Percentiles rank a stretch among this genome's conserved stretches.
phyloP scores from a whole-genome alignment of 768 basidiomycete species.

The Trametes sanguinea region DNA sequence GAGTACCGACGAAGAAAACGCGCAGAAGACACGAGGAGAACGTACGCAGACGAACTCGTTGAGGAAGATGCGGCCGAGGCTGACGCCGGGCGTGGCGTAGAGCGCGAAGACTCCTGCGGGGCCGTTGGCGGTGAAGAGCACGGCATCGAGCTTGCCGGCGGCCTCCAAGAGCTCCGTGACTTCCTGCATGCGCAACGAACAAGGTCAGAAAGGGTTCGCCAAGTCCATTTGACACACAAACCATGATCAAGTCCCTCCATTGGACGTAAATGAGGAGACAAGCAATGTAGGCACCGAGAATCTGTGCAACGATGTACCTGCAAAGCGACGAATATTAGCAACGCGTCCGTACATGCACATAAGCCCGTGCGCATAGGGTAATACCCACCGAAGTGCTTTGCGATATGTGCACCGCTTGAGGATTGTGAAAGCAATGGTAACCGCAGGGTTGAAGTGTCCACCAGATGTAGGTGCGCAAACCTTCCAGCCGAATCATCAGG shows the following conservation, averaged over 20 bases:
- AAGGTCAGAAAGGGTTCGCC: background rate
- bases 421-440: slow-evolving; percentile 53
- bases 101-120: slow-evolving; percentile 52
- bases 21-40: background rate
- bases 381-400: background rate
- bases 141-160: slow-evolving; percentile 27
- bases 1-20: background rate
- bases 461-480: slow-evolving; percentile 38
- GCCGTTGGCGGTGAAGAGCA: slow-evolving; percentile 35
- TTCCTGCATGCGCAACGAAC: slow-evolving; percentile 5
- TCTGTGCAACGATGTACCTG: slow-evolving; percentile 55
- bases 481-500: background rate
- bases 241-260: slow-evolving; percentile 53
- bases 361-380: too few relatives aligned
- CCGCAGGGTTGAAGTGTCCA: slow-evolving; percentile 53
- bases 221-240: slow-evolving; percentile 22
- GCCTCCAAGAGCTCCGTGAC: slow-evolving; percentile 26
- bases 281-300: slow-evolving; percentile 65
- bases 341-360: too few relatives aligned
- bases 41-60: slow-evolving; percentile 60
- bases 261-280: slow-evolving; percentile 61
- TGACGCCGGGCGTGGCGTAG: slow-evolving; percentile 46
- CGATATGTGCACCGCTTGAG: slow-evolving; percentile 41
- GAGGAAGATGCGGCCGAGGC: slow-evolving; percentile 48
- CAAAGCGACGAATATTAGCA: background rate